Evolutionary conservation across 768 basidiomycete genomes (phyloP).

Genomic region (Mrakia blollopis): DNA sequence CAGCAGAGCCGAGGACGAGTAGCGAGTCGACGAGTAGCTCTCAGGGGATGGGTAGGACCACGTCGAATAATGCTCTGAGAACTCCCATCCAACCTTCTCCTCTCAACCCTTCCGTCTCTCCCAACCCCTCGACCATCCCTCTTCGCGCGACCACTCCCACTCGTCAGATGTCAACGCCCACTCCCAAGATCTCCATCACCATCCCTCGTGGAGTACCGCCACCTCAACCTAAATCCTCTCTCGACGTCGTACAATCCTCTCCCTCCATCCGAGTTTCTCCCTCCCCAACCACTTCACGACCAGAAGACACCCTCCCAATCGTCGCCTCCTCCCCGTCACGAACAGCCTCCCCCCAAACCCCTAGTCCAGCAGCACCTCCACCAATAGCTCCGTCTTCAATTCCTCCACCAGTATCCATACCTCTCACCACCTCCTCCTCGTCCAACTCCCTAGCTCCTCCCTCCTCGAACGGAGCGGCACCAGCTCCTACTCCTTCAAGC

Average conservation of each 20-base stretch:
- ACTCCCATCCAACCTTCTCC: background rate
- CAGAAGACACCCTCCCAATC: background rate
- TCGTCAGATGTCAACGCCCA: background rate
- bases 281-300: background rate
- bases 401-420: conserved; percentile 27
- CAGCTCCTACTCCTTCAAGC: conserved; percentile 5
- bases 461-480: background rate
- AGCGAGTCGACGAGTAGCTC: background rate
- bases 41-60: background rate
- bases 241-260: conserved; percentile 5
- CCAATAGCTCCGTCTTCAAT: background rate
- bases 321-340: background rate
- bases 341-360: background rate
- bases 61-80: background rate
- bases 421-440: conserved; percentile 34
- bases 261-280: conserved; percentile 21
- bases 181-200: conserved; percentile 5
- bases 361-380: background rate
- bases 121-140: background rate
- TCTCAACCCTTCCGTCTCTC: background rate
- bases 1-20: conserved; percentile 6
- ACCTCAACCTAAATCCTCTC: background rate
- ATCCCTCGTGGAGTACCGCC: background rate
- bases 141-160: conserved; percentile 3
- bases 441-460: conserved; percentile 25